Evolutionary conservation across 2,329 filamentous ascomycete species (phyloP).

Genomic region (Beauveria varroae): DNA sequence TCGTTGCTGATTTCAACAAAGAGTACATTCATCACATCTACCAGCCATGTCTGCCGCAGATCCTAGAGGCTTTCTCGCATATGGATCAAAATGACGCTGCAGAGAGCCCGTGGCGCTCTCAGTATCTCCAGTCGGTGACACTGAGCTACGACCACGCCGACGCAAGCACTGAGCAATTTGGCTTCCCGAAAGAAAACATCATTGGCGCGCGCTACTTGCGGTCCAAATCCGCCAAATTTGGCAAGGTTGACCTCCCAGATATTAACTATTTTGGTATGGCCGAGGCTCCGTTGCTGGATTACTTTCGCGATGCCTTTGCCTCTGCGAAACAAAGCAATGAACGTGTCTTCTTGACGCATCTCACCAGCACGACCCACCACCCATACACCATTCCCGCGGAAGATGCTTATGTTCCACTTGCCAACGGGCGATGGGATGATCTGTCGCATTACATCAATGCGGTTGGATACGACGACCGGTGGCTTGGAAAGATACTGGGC

Average conservation of each 20-base stretch:
- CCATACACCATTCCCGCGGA: slow-evolving; percentile 22
- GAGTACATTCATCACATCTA: slow-evolving; percentile 35
- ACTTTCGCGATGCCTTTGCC: slow-evolving; percentile 24
- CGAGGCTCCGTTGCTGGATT: slow-evolving; percentile 24
- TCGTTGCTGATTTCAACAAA: slow-evolving; percentile 35
- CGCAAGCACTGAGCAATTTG: slow-evolving; percentile 22
- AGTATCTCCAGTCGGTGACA: slow-evolving; percentile 26
- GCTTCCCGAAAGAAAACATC: slow-evolving; percentile 22
- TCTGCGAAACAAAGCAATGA: slow-evolving; percentile 22
- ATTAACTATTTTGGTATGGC: slow-evolving; percentile 29
- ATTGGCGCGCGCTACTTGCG: slow-evolving; percentile 23
- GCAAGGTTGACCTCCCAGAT: slow-evolving; percentile 21
- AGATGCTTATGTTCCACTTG: slow-evolving; percentile 21
- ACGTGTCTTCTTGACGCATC: slow-evolving; percentile 26
- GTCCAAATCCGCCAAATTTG: slow-evolving; percentile 21
- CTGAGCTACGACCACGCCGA: slow-evolving; percentile 27
- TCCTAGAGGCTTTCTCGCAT: slow-evolving; percentile 21
- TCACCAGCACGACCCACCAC: slow-evolving; percentile 30
- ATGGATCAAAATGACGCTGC: slow-evolving; percentile 9
- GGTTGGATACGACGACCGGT: slow-evolving; percentile 25
- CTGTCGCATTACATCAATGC: slow-evolving; percentile 28
- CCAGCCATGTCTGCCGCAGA: slow-evolving; percentile 33
- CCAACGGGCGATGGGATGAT: slow-evolving; percentile 13
- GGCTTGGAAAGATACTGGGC: slow-evolving; percentile 25
- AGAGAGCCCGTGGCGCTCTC: slow-evolving; percentile 25